Evolutionary conservation across 2,329 filamentous ascomycete genomes (phyloP).

Genomic region (Talaromyces verruculosus): DNA sequence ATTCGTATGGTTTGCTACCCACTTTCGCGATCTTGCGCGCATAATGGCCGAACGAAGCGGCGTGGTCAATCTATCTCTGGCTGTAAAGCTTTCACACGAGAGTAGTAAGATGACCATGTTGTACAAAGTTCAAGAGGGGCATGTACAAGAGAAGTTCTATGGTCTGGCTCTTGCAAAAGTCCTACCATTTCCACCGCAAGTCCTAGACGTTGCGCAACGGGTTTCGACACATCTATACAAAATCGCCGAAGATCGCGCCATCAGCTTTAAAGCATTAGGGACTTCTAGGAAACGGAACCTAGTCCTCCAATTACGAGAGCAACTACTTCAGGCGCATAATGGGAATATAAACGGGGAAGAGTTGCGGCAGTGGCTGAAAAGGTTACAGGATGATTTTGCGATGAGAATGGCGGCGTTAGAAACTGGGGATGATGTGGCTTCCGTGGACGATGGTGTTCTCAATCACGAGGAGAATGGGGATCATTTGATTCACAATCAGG

Average conservation of each 20-base stretch:
- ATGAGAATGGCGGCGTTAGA: conserved; percentile 68
- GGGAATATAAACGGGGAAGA: conserved; percentile 65
- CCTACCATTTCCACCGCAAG: conserved; percentile 66
- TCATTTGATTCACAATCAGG: background rate
- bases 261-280: conserved; percentile 58
- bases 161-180: conserved; percentile 78
- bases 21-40: conserved; percentile 79
- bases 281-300: conserved; percentile 68
- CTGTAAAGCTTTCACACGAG: conserved; percentile 62
- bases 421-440: conserved; percentile 27
- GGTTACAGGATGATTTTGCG: conserved; percentile 74
- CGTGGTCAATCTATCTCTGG: conserved; percentile 79
- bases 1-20: conserved; percentile 88
- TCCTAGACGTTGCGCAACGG: conserved; percentile 67
- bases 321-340: conserved; percentile 66
- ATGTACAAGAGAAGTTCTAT: conserved; percentile 71
- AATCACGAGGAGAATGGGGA: conserved; percentile 13
- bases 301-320: conserved; percentile 69
- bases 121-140: conserved; percentile 76
- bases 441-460: background rate
- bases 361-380: conserved; percentile 63
- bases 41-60: conserved; percentile 74
- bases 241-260: conserved; percentile 59
- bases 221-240: conserved; percentile 64
- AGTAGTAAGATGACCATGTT: conserved; percentile 76